A percentile compares a stretch with the other conserved stretches of the same genome.
phyloP scores from a whole-genome alignment of 768 basidiomycete species.

The Chalciporus sphaerocephalus region DNA sequence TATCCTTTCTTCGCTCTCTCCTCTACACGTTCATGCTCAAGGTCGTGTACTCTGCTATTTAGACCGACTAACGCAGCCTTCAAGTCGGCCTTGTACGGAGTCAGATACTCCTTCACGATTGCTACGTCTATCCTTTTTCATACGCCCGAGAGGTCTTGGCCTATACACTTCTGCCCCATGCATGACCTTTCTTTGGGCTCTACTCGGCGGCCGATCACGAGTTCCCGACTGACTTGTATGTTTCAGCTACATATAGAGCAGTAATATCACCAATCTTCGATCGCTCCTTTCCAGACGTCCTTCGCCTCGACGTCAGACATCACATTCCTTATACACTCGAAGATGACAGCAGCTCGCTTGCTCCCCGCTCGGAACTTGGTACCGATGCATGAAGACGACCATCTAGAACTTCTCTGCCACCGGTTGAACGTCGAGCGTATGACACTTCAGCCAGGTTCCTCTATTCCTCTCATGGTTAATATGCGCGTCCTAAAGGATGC shows the following conservation, averaged over 20 bases:
- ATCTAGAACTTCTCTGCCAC: constrained; percentile 31
- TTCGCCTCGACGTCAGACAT: constrained; percentile 12
- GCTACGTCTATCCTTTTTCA: constrained; percentile 15
- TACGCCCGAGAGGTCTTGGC: constrained; percentile 7
- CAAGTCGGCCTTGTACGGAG: not conserved
- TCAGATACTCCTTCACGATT: constrained; percentile 21
- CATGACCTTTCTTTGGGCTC: constrained; percentile 3
- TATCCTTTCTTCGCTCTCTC: constrained; percentile 4
- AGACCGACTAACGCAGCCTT: constrained; percentile 7
- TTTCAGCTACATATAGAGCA: constrained; percentile 13
- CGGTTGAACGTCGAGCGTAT: constrained; percentile 33
- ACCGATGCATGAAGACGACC: constrained; percentile 16
- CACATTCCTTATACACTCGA: constrained; percentile 14
- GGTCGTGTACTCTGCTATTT: constrained; percentile 3
- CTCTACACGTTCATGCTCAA: constrained; percentile 18
- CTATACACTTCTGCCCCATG: constrained; percentile 5
- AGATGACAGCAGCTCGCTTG: constrained; percentile 22
- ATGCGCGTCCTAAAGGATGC: constrained; percentile 45
- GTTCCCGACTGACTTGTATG: constrained; percentile 16
- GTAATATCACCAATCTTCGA: constrained; percentile 5
- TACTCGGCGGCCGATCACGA: constrained; percentile 11
- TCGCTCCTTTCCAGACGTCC: constrained; percentile 10
- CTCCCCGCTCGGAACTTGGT: constrained; percentile 22
- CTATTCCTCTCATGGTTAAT: constrained; percentile 43
- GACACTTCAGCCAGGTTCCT: constrained; percentile 19